Base-by-base conservation (phyloP, 2,329 filamentous ascomycete genomes). In the Zymoseptoria crescenta region DNA sequence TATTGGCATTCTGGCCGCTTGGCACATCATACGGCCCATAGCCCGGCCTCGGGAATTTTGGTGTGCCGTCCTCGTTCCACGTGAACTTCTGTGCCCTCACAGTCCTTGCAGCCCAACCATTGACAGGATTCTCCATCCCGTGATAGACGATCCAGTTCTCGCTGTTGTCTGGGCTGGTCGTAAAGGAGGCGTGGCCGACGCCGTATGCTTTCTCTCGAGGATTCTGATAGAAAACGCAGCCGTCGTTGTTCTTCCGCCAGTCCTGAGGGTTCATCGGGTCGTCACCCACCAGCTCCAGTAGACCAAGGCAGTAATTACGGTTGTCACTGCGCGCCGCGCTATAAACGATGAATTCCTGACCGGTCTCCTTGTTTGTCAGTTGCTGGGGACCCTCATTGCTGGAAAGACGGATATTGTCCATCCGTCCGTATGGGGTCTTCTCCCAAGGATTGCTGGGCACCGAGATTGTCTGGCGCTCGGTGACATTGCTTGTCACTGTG, bases 61-160 rank as follows among this genome's bases (percentile, higher is more conserved):
- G 79, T 9, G 68, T 73, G 0, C 79, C 79, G 62, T 80, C 76
- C 6, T 72, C 70, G 58, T 78, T 77, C 77, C 77, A 81, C 1
- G 63, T 70, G 60, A 80, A 80, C 64, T 72, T 75, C 70, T 81
- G 79, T 35, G 78, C 68, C 8, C 79, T 67, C 54, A 81, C 77
- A n/a, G 75, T 79, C 54, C 79, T 71, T 21, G 76, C 78, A 28
- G 63, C 65, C 79, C 77, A 80, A 0, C 79, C 76, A 53, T 74
- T 75, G 27, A 71, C 71, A n/a, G 77, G 76, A 64, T 80, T 74
- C 35, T 67, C 61, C 77, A 81, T 81, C 8, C 78, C 79, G 66
- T 81, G 79, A 66, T 81, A 81, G n/a, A 81, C 75, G 54, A 81
- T 77, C 77, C 77, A 81, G 57, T 78, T 71, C 67, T 81, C 76